Percentiles rank a stretch among this genome's conserved stretches.
Evolutionary conservation across 441 rosid genomes (phyloP).

Genomic region (Bocquillonia castaneifolia): DNA sequence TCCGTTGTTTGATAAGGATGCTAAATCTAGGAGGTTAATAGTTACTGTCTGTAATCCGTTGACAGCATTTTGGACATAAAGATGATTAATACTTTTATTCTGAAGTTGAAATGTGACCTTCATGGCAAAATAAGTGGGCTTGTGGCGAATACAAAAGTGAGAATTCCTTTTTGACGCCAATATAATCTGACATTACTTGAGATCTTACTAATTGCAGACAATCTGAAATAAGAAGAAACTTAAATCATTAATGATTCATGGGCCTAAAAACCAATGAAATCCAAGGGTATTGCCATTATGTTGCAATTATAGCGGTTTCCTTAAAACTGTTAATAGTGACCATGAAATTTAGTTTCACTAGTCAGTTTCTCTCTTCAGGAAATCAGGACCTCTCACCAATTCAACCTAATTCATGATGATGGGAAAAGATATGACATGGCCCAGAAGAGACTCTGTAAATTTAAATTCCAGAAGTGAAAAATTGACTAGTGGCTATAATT

Average conservation of each 20-base stretch:
- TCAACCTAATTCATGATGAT: not conserved
- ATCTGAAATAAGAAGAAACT: not conserved
- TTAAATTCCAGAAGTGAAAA: not conserved
- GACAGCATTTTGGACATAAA: not conserved
- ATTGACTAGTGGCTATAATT: not conserved
- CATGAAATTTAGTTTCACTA: not conserved
- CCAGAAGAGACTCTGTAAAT: not conserved
- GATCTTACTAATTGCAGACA: not conserved
- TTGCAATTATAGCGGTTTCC: not conserved
- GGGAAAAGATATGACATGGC: not conserved
- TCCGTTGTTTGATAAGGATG: not conserved
- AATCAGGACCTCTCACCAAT: not conserved
- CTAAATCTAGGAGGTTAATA: not conserved
- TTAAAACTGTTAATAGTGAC: too few relatives aligned
- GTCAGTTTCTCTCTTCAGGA: not conserved
- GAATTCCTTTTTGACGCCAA: not conserved
- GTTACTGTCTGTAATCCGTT: not conserved
- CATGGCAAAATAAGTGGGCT: not conserved
- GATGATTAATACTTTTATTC: not conserved
- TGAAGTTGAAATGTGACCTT: conserved; percentile 12
- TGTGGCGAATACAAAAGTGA: not conserved
- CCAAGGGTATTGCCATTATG: not conserved
- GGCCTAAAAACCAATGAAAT: not conserved
- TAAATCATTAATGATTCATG: not conserved
- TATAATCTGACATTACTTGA: not conserved